These are phyloP conservation scores for Tremella mesenterica DNA, from an alignment of 768 basidiomycete genomes.

Conservation along the genomic window DNA sequence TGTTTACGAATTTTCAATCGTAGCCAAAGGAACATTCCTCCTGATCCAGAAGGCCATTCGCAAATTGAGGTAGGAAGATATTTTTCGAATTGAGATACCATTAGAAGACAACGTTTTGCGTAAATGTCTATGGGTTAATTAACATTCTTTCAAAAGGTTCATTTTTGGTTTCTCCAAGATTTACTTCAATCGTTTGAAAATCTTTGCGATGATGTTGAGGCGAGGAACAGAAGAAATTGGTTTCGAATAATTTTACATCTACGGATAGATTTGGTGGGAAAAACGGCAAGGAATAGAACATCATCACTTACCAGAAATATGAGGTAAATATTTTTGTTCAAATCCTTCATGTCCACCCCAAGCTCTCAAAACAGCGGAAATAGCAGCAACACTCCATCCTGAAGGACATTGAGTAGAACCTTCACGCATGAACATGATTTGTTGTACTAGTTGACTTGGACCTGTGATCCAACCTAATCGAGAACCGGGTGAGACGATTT, in stretches of 20 bases:
- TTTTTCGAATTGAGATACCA: slow-evolving; percentile 12
- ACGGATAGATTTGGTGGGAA: no score
- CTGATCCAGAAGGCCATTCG: slow-evolving; percentile 8
- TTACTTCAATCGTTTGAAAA: no score
- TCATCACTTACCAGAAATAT: slow-evolving; percentile 25
- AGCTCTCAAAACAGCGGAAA: slow-evolving; percentile 23
- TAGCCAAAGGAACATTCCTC: slow-evolving; percentile 31
- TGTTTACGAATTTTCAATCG: slow-evolving; percentile 16
- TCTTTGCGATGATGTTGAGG: background rate
- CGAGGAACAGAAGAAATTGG: background rate
- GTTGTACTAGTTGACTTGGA: slow-evolving; percentile 17
- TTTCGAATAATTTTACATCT: no score
- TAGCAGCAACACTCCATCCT: slow-evolving; percentile 27
- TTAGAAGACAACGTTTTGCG: slow-evolving; percentile 18
- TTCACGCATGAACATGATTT: slow-evolving; percentile 27
- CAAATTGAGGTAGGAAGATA: slow-evolving; percentile 7
- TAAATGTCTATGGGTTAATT: slow-evolving; percentile 17
- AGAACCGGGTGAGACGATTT: slow-evolving; percentile 34
- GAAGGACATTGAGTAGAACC: slow-evolving; percentile 28
- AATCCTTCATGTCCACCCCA: slow-evolving; percentile 35
- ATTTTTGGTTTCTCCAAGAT: no score
- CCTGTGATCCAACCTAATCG: slow-evolving; percentile 31
- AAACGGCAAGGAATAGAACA: background rate
- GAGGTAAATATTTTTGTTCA: slow-evolving; percentile 31
- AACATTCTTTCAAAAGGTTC: no score